Percentiles rank a stretch among this genome's conserved stretches.
Evolutionary conservation across 768 basidiomycete species (phyloP).

Genomic region (Pulveroboletus ravenelii): DNA sequence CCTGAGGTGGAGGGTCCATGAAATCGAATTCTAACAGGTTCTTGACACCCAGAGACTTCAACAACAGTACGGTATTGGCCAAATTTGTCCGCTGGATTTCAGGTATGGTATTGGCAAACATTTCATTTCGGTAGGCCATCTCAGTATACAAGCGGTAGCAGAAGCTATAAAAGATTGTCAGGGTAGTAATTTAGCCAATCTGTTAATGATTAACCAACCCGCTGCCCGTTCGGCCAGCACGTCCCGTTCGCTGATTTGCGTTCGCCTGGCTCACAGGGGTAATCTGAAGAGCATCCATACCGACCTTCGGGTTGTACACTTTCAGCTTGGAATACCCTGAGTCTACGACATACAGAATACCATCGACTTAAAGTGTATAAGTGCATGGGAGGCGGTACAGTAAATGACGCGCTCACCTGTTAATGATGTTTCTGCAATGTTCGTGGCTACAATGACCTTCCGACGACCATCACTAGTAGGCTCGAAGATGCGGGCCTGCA

Average conservation of each 20-base stretch:
- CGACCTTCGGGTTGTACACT: conserved; percentile 98
- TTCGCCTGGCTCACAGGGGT: conserved; percentile 99
- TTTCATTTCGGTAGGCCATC: conserved; percentile 92
- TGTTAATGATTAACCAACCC: conserved; percentile 53
- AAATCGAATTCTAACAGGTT: conserved; percentile 98
- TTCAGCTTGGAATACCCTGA: conserved; percentile 96
- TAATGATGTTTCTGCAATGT: conserved; percentile 97
- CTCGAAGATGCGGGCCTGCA: conserved; percentile 97
- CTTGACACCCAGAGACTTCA: conserved; percentile 96
- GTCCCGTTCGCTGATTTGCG: conserved; percentile 91
- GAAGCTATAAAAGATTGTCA: conserved; percentile 46
- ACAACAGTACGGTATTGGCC: conserved; percentile 90
- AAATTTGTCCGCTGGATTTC: conserved; percentile 98
- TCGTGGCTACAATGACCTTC: conserved; percentile 97
- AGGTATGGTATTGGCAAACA: conserved; percentile 94
- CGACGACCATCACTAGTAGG: conserved; percentile 89
- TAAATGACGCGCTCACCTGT: conserved; percentile 53
- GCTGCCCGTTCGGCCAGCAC: conserved; percentile 93
- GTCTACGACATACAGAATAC: conserved; percentile 95
- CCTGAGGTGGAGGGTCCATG: conserved; percentile 99
- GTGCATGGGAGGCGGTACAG: not conserved
- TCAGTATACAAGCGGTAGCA: conserved; percentile 98
- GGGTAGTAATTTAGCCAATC: not conserved
- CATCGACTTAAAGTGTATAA: conserved; percentile 63
- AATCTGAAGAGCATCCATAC: conserved; percentile 99